These are phyloP conservation scores for Paecilomyces sp. DNA, from an alignment of 2,329 filamentous ascomycete species.

Conservation along the genomic window DNA sequence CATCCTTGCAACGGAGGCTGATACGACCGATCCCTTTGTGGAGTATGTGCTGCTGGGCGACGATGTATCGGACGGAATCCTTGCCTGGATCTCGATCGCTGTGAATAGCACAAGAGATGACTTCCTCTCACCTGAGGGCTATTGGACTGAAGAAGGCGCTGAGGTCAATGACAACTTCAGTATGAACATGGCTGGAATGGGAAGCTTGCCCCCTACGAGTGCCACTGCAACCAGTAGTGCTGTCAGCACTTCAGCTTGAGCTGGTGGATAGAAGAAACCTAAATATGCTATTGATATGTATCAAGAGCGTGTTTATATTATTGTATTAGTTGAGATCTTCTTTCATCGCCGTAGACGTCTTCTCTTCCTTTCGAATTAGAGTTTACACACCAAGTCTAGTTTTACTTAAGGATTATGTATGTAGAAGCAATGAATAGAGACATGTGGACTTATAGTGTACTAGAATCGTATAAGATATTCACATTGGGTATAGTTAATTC, in stretches of 20 bases:
- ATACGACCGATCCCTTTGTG: constrained; percentile 51
- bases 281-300: too few relatives aligned
- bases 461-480: background rate
- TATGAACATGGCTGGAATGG: background rate
- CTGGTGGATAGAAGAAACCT: background rate
- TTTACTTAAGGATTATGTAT: too few relatives aligned
- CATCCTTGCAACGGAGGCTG: constrained; percentile 43
- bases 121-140: background rate
- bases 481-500: background rate
- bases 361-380: too few relatives aligned
- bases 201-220: background rate
- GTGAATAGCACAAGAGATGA: background rate
- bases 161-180: background rate
- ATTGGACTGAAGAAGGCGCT: background rate
- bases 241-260: background rate
- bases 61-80: constrained; percentile 41
- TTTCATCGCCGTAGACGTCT: too few relatives aligned
- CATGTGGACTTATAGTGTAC: background rate
- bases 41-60: constrained; percentile 50
- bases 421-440: too few relatives aligned
- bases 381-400: too few relatives aligned
- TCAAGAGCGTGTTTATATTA: too few relatives aligned
- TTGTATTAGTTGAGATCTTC: too few relatives aligned
- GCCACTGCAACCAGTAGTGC: background rate
- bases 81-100: constrained; percentile 46